Base-by-base conservation (phyloP, 1,284 basidiomycete genomes). In the Fomitopsis betulina region DNA sequence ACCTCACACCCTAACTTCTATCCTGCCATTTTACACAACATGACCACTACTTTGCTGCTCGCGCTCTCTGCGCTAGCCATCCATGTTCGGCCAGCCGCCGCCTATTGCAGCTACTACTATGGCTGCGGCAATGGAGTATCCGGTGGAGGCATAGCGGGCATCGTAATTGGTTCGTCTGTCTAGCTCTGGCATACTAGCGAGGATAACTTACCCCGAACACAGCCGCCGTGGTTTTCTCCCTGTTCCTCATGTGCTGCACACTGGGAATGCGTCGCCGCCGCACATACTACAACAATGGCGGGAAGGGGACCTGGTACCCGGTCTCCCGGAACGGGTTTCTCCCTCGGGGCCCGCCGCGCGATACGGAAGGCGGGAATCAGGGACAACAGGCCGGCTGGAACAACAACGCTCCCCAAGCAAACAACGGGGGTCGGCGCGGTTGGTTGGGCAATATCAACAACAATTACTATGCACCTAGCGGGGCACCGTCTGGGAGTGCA, bases 131-230 rank as follows among this genome's bases (percentile, higher is more conserved):
- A 25, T 12, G 51, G 60, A 8, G 13, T 63, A 19, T 53, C 59
- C 2, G 58, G 58, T 5, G 64, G 64, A 0, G 63, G 56, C 1
- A 62, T 63, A 17, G 62, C 62, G 15, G 64, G 64, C 25, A 60
- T 65, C 19, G 61, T 61, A 15, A 54, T 64, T 2, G 64, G 64
- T 66, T 12, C 19, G 64, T 53, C 52, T 5, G 4, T 38, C 17
- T 8, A 1, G 17, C 30, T 42, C 38, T 21, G 7, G 6, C 42
- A 23, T n/a, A 23, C 23, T 25, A 7, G 12, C 12, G 21, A 32
- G 25, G 23, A 37, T 38, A 7, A 13, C 35, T 50, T 21, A 30
- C 7, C 37, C 8, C 23, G 3, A 30, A 62, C 60, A 56, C 5
- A 57, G 37, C 38, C 42, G 60, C 0, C 58, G 54, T 6, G 37